Evolutionary conservation across 2,329 filamentous ascomycete species (phyloP).

Genomic region (Sclerotinia subarctica): DNA sequence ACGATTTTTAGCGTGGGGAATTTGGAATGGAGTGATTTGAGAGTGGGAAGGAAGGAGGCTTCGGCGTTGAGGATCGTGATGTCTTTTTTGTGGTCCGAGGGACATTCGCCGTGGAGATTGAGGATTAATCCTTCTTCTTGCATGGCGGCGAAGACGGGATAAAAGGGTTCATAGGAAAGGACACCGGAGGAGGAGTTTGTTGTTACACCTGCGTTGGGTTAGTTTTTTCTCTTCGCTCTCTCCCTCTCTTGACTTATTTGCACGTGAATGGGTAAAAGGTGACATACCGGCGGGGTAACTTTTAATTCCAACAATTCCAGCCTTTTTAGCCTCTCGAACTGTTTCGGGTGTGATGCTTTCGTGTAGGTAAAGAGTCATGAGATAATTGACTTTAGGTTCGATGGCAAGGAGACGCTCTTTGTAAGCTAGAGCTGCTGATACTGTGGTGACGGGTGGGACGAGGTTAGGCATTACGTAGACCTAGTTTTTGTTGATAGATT

Average conservation of each 20-base stretch:
- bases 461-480: conserved; percentile 52
- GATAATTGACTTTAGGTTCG: conserved; percentile 60
- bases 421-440: conserved; percentile 62
- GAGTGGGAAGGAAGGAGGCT: conserved; percentile 73
- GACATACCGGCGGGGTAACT: conserved; percentile 25
- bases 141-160: conserved; percentile 81
- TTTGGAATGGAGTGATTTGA: conserved; percentile 65
- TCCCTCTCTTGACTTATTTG: not conserved
- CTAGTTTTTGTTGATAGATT: conserved; percentile 26
- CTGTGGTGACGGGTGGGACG: conserved; percentile 56
- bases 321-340: conserved; percentile 27
- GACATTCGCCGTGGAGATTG: conserved; percentile 85
- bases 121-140: conserved; percentile 75
- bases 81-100: conserved; percentile 35
- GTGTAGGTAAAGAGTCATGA: conserved; percentile 63
- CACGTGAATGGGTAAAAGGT: not conserved
- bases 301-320: conserved; percentile 27
- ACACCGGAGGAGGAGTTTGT: conserved; percentile 70
- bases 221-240: not conserved
- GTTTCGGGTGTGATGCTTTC: conserved; percentile 26
- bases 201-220: conserved; percentile 52
- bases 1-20: conserved; percentile 70
- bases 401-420: conserved; percentile 57
- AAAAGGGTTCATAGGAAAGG: conserved; percentile 64
- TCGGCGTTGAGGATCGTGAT: conserved; percentile 46